Evolutionary conservation across 78 protist genomes (phyloP), one percentile per base, ranked within the genome.

Genomic region (Ministeria vibrans): DNA sequence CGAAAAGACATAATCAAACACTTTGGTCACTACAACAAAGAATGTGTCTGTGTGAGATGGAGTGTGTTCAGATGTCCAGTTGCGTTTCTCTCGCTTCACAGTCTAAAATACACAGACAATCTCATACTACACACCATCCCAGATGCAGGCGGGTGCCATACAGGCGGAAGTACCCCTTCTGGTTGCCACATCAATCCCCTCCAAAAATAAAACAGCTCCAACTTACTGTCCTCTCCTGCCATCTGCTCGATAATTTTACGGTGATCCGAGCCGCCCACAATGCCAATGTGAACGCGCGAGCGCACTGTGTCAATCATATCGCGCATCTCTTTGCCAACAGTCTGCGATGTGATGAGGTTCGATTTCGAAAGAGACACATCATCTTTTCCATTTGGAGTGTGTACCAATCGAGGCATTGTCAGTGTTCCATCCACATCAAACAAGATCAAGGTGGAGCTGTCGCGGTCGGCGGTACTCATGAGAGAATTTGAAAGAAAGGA

Each of bases 401-500:
- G 23, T 49, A 78, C 92, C 75, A 73, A 70, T 43, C 97, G 89
- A 23, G 99, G 83, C 32, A 69, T 81, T 0, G 98, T 93, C 38
- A 98, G 86, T 15, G 99, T 98, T 38, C 99, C 99, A 82, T 98
- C 99, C 23, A 98, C 94, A 81, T 98, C 99, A 59, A 96, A 97
- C 38, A 97, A 89, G 62, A 88, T 76, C 34, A 96, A 64, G 28
- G 91, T 92, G 41, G 55, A 49, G n/a, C 15, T 15, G 55, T 49
- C 55, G 55, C 55, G 55, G 15, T 9, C 55, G 55, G 55, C 55
- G n/a, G 15, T 49, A 15, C n/a, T 49, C 15, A 15, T 49, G 15
- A 49, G 15, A 49, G n/a, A 49, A 49, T 49, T 49, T 49, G 9
- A 9, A 49, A 49, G 55, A 49, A 9, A 20, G 55, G 55, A 49